These are phyloP conservation scores for Citeromyces hawaiiensis DNA, from an alignment of 1,139 yeast species.

Conservation along the genomic window DNA sequence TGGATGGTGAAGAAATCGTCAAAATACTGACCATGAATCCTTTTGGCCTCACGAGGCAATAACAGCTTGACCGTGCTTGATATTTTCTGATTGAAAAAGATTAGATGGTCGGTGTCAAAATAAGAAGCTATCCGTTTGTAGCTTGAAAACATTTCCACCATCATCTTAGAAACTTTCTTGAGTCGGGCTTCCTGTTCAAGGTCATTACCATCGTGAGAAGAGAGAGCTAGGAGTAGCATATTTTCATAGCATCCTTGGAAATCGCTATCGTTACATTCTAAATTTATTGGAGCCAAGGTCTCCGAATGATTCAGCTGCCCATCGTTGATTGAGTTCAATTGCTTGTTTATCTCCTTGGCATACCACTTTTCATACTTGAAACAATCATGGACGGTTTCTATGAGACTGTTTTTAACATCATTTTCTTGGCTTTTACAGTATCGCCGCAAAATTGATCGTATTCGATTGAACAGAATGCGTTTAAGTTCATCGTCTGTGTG, in stretches of 20 bases:
- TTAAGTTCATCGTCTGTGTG: neutral
- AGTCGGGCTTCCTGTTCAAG: slow-evolving; percentile 3
- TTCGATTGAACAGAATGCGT: neutral
- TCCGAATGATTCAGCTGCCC: slow-evolving; percentile 3
- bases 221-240: slow-evolving; percentile 7
- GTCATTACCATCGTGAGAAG: slow-evolving; percentile 2
- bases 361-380: neutral
- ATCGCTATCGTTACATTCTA: slow-evolving; percentile 8
- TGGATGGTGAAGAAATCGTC: slow-evolving; percentile 11
- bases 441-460: neutral
- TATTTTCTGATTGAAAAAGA: slow-evolving; percentile 11
- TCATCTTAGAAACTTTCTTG: slow-evolving; percentile 7
- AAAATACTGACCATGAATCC: slow-evolving; percentile 5
- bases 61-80: slow-evolving; percentile 11
- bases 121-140: slow-evolving; percentile 7
- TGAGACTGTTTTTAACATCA: neutral
- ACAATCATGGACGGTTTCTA: neutral
- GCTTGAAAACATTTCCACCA: slow-evolving; percentile 7
- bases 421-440: neutral
- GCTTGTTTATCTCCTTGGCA: neutral
- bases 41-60: slow-evolving; percentile 5
- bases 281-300: slow-evolving; percentile 7
- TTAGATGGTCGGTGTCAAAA: slow-evolving; percentile 8
- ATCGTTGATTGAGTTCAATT: neutral
- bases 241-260: slow-evolving; percentile 9